phyloP scores from a whole-genome alignment of 345 rosid species.

The Dimocarpus longan region DNA sequence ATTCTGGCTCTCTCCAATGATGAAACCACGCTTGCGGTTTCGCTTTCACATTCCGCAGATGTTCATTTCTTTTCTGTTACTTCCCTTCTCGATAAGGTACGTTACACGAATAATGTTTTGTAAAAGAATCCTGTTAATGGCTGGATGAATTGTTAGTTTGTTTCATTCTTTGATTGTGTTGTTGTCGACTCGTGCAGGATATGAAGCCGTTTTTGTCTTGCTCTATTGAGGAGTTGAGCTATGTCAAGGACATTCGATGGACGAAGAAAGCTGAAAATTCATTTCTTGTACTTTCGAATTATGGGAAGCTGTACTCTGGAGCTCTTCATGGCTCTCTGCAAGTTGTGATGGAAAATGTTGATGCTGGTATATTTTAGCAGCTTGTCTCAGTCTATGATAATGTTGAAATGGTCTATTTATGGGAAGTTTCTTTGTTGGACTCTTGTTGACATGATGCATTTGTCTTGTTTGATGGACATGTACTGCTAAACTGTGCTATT shows the following conservation, averaged over 20 bases:
- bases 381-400: constrained; percentile 10
- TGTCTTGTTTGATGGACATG: constrained; percentile 1
- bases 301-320: constrained; percentile 64
- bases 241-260: constrained; percentile 78
- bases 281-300: constrained; percentile 62
- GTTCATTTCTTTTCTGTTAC: constrained; percentile 63
- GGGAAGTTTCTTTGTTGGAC: constrained; percentile 4
- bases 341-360: constrained; percentile 64
- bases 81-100: constrained; percentile 67
- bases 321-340: constrained; percentile 45
- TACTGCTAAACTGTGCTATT: background rate
- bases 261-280: constrained; percentile 55
- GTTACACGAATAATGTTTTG: background rate
- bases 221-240: constrained; percentile 51
- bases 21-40: constrained; percentile 64
- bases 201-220: constrained; percentile 49
- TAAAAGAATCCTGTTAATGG: background rate
- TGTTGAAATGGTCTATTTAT: background rate
- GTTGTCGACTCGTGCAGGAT: constrained; percentile 42
- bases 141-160: background rate
- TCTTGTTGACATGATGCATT: background rate
- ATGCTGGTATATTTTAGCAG: constrained; percentile 63
- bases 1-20: constrained; percentile 67
- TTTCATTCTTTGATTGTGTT: background rate
- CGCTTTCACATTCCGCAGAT: constrained; percentile 44